phyloP scores from a whole-genome alignment of 192 early-diverging fungal genomes.

The Coemansia aciculifera region DNA sequence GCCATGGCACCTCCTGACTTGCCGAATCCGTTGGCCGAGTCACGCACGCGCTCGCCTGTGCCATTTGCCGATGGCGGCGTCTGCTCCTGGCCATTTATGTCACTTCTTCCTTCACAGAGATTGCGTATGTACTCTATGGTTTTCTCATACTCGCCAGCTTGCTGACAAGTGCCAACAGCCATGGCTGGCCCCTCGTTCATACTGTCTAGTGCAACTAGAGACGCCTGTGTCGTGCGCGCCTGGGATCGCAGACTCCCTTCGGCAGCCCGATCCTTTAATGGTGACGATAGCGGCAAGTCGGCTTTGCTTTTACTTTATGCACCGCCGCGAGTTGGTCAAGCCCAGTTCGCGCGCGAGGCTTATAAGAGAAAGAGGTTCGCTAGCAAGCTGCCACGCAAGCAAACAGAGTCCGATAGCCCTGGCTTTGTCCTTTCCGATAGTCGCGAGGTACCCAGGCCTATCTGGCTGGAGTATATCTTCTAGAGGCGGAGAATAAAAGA shows the following conservation, averaged over 20 bases:
- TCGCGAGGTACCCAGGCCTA: background rate
- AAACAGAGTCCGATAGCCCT: background rate
- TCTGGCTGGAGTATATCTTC: background rate
- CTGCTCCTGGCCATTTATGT: constrained; percentile 7
- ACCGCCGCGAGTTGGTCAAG: background rate
- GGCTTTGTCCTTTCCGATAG: background rate
- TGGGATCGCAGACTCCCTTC: background rate
- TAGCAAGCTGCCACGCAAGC: background rate
- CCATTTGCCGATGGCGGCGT: background rate
- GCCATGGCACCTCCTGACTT: background rate
- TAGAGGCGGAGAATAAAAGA: background rate
- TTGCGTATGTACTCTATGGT: constrained; percentile 39
- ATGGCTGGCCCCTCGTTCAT: constrained; percentile 6
- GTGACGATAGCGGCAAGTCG: background rate
- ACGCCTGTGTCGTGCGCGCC: background rate
- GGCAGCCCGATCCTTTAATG: background rate
- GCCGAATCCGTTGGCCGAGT: constrained; percentile 4
- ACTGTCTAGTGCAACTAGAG: background rate
- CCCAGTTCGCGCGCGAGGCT: background rate
- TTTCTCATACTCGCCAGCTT: constrained; percentile 29
- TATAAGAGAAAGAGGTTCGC: background rate
- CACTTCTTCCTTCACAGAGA: constrained; percentile 38
- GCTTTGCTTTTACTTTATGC: background rate
- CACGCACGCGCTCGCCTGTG: background rate
- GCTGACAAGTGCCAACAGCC: constrained; percentile 32